Conservation (phyloP, 148 eudicot species). For the Cornus florida region DNA sequence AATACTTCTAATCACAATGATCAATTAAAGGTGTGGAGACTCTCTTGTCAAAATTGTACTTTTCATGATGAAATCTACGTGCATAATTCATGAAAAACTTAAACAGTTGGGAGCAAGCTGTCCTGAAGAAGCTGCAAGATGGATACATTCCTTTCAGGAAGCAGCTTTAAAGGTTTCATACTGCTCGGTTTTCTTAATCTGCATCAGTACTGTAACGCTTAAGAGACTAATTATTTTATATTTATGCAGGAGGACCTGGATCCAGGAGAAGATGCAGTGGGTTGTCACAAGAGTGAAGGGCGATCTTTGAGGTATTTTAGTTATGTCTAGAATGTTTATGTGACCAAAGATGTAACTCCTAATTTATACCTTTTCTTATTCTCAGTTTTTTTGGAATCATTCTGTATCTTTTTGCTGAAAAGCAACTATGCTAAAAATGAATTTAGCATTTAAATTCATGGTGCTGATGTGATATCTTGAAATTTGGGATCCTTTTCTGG, state of each 20-base stretch:
- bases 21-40: conserved; percentile 50
- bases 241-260: conserved; percentile 39
- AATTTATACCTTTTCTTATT: not conserved
- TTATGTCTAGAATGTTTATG: not conserved
- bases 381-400: not conserved
- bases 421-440: not conserved
- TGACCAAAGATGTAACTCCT: not conserved
- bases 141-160: conserved; percentile 62
- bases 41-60: not conserved
- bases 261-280: conserved; percentile 20
- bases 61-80: not conserved
- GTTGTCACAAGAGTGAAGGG: conserved; percentile 28
- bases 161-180: conserved; percentile 46
- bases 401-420: not conserved
- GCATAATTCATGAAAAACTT: not conserved
- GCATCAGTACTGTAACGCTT: not conserved
- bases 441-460: not conserved
- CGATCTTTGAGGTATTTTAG: conserved; percentile 48
- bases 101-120: conserved; percentile 67
- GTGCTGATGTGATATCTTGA: not conserved
- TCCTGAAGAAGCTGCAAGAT: conserved; percentile 72
- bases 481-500: not conserved
- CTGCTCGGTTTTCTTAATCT: not conserved
- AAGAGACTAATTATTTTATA: conserved; percentile 8
- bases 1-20: conserved; percentile 59